Percentiles rank a stretch among this genome's conserved stretches.
Conservation (phyloP, 805 yeast species). For the Citeromyces nyonsensis region DNA sequence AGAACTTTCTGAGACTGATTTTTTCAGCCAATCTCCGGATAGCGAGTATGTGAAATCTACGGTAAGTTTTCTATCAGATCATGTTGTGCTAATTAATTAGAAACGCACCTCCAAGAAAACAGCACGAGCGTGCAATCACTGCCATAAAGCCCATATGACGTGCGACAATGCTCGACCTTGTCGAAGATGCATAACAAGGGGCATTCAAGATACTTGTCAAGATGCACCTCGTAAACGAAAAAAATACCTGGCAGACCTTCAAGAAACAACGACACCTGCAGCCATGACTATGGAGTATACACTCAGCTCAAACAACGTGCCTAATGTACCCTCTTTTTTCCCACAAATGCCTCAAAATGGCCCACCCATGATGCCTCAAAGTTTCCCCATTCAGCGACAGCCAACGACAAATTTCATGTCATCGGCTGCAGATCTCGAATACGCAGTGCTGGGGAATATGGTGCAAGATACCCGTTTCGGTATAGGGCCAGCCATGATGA, state of each 20-base stretch:
- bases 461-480: constrained; percentile 27
- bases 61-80: too few relatives aligned
- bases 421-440: constrained; percentile 60
- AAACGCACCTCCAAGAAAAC: constrained; percentile 40
- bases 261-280: constrained; percentile 9
- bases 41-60: too few relatives aligned
- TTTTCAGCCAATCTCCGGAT: too few relatives aligned
- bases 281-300: background rate
- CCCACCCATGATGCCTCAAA: background rate
- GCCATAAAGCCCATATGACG: constrained; percentile 84
- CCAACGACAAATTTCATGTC: constrained; percentile 26
- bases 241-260: constrained; percentile 61
- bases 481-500: constrained; percentile 6
- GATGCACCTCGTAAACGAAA: constrained; percentile 85
- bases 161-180: constrained; percentile 64
- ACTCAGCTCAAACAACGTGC: background rate
- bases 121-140: constrained; percentile 77
- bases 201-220: constrained; percentile 52
- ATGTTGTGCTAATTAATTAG: background rate
- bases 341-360: background rate
- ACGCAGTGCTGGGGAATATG: constrained; percentile 51
- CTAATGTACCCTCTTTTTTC: constrained; percentile 1
- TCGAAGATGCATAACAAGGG: constrained; percentile 56
- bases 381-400: constrained; percentile 1
- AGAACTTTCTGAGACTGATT: too few relatives aligned